Base-by-base conservation (phyloP, 208 protist species). In the Leishmania braziliensis region DNA sequence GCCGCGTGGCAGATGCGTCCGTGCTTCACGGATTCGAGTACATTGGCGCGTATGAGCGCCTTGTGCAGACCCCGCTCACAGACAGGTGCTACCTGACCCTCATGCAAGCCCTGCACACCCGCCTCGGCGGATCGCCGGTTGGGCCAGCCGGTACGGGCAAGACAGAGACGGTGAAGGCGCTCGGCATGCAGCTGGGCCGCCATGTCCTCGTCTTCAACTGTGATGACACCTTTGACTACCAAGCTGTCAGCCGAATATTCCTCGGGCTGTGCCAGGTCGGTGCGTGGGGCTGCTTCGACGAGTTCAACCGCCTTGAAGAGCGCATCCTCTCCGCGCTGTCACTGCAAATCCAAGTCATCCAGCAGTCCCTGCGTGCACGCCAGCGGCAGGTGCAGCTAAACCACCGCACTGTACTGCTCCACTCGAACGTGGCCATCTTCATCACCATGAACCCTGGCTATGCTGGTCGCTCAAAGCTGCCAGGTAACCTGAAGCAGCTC, bases 371-470 rank as follows among this genome's bases (percentile, higher is more conserved):
- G 36, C 85, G 91, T 46, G 83, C 80, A 5, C 84, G 85, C 48
- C 83, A 77, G 18, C 33, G 48, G 14, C 84, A 94, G n/a, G 95
- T 99, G 6, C 95, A 98, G 72, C 92, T 99, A 23, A 84, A 98
- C 62, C 96, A 96, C 74, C 94, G 96, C 77, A 69, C 65, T 66
- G 90, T 99, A 1, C 84, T 90, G 6, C 82, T 99, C 58, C 91
- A 99, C 84, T 81, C 90, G 65, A 93, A 96, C 82, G 98, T 99
- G 63, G 99, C 98, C 78, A 98, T 99, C 74, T 99, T 99, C 91
- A 98, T 99, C 70, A 99, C 99, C 9, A 99, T 99, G 99, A 99
- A 99, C 88, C 99, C 99, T 12, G 99, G 98, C 74, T 99, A 99
- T 89, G 99, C 99, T 6, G 99, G 99, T n/a, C 93, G 99, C 73